phyloP scores from a whole-genome alignment of 371 early-diverging fungal species.

The Mucor irregularis region DNA sequence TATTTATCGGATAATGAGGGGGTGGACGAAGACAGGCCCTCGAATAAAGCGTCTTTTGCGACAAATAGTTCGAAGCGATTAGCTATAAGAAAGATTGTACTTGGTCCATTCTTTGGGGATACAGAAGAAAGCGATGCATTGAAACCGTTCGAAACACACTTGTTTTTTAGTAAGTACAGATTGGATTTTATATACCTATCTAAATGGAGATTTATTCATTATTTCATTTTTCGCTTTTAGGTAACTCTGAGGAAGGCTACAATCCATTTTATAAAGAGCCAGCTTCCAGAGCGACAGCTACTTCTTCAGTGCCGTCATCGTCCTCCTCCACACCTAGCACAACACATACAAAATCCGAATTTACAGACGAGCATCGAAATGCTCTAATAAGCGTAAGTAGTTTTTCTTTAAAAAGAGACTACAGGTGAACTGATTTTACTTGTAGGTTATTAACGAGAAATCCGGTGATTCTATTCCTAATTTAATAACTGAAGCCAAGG shows the following conservation, averaged over 20 bases:
- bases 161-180: slow-evolving; percentile 24
- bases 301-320: background rate
- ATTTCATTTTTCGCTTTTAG: background rate
- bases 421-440: background rate
- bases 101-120: slow-evolving; percentile 57
- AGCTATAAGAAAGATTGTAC: slow-evolving; percentile 39
- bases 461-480: slow-evolving; percentile 33
- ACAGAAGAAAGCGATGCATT: slow-evolving; percentile 20
- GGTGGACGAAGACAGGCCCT: slow-evolving; percentile 41
- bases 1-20: slow-evolving; percentile 84
- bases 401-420: background rate
- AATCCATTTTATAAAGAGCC: slow-evolving; percentile 32
- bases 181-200: background rate
- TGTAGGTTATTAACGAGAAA: slow-evolving; percentile 39
- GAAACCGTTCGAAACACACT: slow-evolving; percentile 27
- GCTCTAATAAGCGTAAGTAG: slow-evolving; percentile 36
- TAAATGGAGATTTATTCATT: background rate
- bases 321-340: background rate
- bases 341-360: slow-evolving; percentile 1
- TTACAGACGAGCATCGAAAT: slow-evolving; percentile 35
- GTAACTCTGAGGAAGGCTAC: slow-evolving; percentile 21
- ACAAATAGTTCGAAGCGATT: slow-evolving; percentile 9
- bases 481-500: slow-evolving; percentile 23
- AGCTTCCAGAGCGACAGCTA: background rate
- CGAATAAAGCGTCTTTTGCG: background rate